phyloP scores from a whole-genome alignment of 768 basidiomycete species.

The Mycena amicta region DNA sequence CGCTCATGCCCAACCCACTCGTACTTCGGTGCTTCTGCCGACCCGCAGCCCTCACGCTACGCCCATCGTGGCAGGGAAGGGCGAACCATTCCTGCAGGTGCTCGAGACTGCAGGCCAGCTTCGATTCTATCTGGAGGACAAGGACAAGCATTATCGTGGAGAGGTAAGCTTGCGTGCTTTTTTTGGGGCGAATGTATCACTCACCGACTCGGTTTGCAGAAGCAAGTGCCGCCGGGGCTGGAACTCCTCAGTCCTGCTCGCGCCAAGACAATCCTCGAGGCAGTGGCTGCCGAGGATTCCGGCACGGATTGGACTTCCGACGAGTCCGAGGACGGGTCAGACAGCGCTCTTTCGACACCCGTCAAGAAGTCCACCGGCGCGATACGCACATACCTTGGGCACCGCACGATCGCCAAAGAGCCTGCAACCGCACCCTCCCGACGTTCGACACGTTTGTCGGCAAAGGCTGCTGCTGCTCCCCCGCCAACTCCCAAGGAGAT shows the following conservation, averaged over 20 bases:
- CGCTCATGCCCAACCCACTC: not conserved
- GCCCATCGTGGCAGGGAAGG: not conserved
- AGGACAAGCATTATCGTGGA: not conserved
- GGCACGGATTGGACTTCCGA: not conserved
- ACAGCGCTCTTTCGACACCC: not conserved
- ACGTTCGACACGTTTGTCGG: not conserved
- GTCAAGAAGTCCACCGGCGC: not conserved
- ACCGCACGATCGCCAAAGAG: not conserved
- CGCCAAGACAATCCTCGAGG: too few relatives aligned
- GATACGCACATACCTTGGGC: not conserved
- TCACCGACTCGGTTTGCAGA: too few relatives aligned
- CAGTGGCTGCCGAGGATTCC: too few relatives aligned
- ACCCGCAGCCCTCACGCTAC: not conserved
- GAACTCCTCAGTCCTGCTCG: too few relatives aligned
- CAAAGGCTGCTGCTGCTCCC: not conserved
- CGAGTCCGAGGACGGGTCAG: not conserved
- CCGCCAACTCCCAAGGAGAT: not conserved
- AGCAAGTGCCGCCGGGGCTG: too few relatives aligned
- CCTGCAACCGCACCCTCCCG: not conserved
- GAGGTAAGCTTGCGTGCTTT: too few relatives aligned
- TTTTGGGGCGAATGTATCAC: too few relatives aligned
- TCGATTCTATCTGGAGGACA: not conserved
- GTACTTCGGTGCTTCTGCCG: not conserved
- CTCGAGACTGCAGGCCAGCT: not conserved
- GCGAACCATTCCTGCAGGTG: not conserved